Evolutionary conservation across 73 alveolate genomes (phyloP), one percentile per base, ranked within the genome.

Genomic region (Paramecium caudatum): DNA sequence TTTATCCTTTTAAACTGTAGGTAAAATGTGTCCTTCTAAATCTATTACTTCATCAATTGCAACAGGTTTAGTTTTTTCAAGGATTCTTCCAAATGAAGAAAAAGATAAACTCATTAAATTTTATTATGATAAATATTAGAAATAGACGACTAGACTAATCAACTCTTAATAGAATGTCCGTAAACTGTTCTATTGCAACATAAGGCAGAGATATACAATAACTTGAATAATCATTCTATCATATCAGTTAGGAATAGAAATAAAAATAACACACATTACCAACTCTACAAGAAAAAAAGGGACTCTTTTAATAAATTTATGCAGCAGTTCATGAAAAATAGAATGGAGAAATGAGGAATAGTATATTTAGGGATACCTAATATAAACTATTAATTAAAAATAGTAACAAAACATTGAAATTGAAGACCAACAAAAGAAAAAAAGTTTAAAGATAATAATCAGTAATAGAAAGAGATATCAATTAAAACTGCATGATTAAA

Each of bases 51-150:
- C 45, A 45, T 74, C 68, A 16, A 74, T 47, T 74, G 88, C 55
- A 13, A 74, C 43, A 21, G 88, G 88, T 9, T 74, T 10, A 3
- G 88, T 21, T 74, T 74, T 74, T 45, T 74, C 88, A 27, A 74
- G 68, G 43, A 21, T 74, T 23, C 43, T 74, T 5, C 88, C 88
- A 74, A 39, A 74, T 13, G 43, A 41, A 10, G 88, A 74, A 39
- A 74, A 74, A 7, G 46, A 21, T 21, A 74, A 74, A 55, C 80
- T 55, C 80, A 55, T 55, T 55, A 55, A 55, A 27, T 55, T 55
- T 55, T 55, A 55, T 55, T 55, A 55, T 55, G 80, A 55, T 55
- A 19, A 55, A 55, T 55, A 55, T 55, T 55, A 55, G 80, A 55
- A 55, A 55, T 55, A 55, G 30, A 55, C 23, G 80, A 55, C 80